A percentile compares a stretch with the other conserved stretches of the same genome.
Conservation (phyloP, 441 rosid genomes). For the Euphorbia corollata region DNA sequence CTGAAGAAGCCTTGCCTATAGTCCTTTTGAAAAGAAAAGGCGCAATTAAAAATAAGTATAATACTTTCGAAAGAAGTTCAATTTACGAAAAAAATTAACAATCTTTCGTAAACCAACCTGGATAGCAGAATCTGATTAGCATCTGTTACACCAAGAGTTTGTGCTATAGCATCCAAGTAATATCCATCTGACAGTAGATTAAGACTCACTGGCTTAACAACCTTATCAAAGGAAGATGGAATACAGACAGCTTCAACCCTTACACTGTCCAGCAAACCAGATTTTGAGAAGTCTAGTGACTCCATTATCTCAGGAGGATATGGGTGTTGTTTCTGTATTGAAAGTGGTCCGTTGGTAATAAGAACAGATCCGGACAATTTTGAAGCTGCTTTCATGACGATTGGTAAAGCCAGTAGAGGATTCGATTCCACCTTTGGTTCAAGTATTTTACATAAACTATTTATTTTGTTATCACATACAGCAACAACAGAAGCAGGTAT, state of each 20-base stretch:
- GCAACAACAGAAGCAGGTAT: constrained; percentile 75
- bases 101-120: constrained; percentile 41
- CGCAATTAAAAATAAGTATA: constrained; percentile 10
- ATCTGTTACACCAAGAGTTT: constrained; percentile 49
- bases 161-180: constrained; percentile 74
- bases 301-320: constrained; percentile 46
- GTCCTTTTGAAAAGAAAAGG: constrained; percentile 45
- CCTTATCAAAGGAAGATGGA: constrained; percentile 42
- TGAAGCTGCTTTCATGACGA: constrained; percentile 60
- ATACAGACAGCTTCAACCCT: constrained; percentile 37
- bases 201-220: constrained; percentile 43
- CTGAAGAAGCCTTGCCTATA: constrained; percentile 81
- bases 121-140: constrained; percentile 63
- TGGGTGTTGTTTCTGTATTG: constrained; percentile 46
- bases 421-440: constrained; percentile 58
- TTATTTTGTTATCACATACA: constrained; percentile 58
- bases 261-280: constrained; percentile 28
- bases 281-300: constrained; percentile 34
- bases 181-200: constrained; percentile 41
- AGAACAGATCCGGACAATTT: constrained; percentile 42
- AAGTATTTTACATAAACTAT: constrained; percentile 56
- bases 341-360: constrained; percentile 39
- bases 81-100: background rate
- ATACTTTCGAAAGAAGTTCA: background rate
- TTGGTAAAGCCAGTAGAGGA: constrained; percentile 48